phyloP scores from a whole-genome alignment of 192 early-diverging fungal species.

The Backusella australiensis region DNA sequence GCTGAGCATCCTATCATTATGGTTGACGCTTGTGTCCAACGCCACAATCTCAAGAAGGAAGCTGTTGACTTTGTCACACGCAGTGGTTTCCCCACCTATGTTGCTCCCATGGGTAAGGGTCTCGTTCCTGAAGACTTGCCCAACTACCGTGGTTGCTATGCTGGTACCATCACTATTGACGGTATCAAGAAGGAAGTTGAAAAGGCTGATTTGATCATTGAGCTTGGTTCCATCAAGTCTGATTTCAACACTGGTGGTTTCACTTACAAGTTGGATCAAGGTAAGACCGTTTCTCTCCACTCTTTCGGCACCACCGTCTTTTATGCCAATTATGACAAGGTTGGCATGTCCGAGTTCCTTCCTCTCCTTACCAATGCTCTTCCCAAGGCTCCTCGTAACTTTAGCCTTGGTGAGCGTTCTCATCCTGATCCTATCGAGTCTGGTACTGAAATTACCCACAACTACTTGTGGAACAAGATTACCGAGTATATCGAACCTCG shows the following conservation, averaged over 20 bases:
- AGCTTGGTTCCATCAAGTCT: slow-evolving; percentile 41
- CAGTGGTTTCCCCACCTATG: slow-evolving; percentile 39
- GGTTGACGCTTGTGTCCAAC: slow-evolving; percentile 42
- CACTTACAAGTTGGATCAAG: slow-evolving; percentile 36
- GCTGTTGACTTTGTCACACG: slow-evolving; percentile 26
- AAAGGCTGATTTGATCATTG: slow-evolving; percentile 38
- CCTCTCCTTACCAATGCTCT: slow-evolving; percentile 15
- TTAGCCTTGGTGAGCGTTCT: background rate
- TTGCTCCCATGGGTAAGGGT: slow-evolving; percentile 49
- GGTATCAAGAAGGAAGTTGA: slow-evolving; percentile 37
- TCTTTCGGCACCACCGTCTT: slow-evolving; percentile 36
- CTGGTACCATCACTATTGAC: slow-evolving; percentile 36
- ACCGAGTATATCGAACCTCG: slow-evolving; percentile 27
- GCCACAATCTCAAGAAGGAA: slow-evolving; percentile 20
- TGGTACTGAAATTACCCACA: slow-evolving; percentile 33
- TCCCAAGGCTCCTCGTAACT: background rate
- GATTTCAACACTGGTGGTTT: slow-evolving; percentile 56
- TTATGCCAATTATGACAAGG: slow-evolving; percentile 39
- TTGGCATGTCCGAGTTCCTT: slow-evolving; percentile 40
- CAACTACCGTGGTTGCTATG: slow-evolving; percentile 42
- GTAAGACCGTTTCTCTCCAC: slow-evolving; percentile 40
- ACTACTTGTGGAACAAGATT: slow-evolving; percentile 44
- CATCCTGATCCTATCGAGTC: background rate
- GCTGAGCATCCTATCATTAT: slow-evolving; percentile 45
- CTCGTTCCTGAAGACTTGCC: slow-evolving; percentile 31